These are phyloP conservation scores for Leptographium galeiforme DNA, from an alignment of 2,329 filamentous ascomycete species.

Conservation along the genomic window DNA sequence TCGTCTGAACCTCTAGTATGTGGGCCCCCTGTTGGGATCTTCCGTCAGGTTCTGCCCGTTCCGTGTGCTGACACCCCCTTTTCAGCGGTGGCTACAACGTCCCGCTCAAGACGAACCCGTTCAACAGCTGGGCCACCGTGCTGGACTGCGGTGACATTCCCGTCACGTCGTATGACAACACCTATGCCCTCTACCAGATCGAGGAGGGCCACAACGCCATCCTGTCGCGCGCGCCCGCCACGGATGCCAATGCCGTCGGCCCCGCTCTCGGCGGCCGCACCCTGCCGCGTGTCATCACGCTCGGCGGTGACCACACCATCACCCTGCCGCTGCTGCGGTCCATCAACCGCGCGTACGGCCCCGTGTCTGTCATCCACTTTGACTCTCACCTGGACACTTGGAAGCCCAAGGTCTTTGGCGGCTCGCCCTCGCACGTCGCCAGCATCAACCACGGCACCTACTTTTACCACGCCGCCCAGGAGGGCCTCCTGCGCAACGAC, in stretches of 20 bases:
- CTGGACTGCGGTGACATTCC: slow-evolving; percentile 77
- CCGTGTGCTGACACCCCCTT: neutral
- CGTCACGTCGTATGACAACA: slow-evolving; percentile 78
- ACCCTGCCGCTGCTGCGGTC: slow-evolving; percentile 45
- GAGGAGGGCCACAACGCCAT: slow-evolving; percentile 73
- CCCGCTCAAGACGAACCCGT: slow-evolving; percentile 64
- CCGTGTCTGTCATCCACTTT: slow-evolving; percentile 48
- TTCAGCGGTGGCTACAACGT: slow-evolving; percentile 77
- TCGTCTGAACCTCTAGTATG: slow-evolving; percentile 75
- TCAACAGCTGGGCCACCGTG: slow-evolving; percentile 67
- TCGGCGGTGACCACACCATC: slow-evolving; percentile 53
- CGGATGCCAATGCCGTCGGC: slow-evolving; percentile 52
- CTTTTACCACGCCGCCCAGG: slow-evolving; percentile 70
- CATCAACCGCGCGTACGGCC: slow-evolving; percentile 47
- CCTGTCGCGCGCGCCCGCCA: slow-evolving; percentile 56
- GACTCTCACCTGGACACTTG: slow-evolving; percentile 56
- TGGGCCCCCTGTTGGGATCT: slow-evolving; percentile 1
- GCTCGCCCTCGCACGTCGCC: slow-evolving; percentile 61
- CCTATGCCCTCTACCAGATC: slow-evolving; percentile 69
- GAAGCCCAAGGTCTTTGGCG: slow-evolving; percentile 78
- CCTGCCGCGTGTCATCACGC: slow-evolving; percentile 66
- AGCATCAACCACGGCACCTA: slow-evolving; percentile 80
- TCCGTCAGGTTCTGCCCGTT: neutral
- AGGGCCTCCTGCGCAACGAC: slow-evolving; percentile 68
- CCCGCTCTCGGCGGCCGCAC: slow-evolving; percentile 62